Percentiles rank a stretch among this genome's conserved stretches.
Conservation (phyloP, 352 stramenopile species). For the Phytophthora ramorum region DNA sequence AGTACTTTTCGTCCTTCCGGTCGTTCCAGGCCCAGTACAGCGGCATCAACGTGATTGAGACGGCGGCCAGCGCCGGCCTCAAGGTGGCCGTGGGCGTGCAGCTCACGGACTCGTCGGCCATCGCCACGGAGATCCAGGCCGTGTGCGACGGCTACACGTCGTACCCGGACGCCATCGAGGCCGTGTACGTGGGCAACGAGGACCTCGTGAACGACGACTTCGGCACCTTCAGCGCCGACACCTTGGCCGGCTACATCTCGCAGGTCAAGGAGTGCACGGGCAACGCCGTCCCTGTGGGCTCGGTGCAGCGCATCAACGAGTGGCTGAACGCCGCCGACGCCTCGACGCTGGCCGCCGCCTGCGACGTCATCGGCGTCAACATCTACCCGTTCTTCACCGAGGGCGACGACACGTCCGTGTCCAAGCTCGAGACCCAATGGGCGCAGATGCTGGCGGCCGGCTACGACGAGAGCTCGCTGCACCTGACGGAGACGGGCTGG, state of each 20-base stretch:
- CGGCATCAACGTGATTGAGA: constrained; percentile 55
- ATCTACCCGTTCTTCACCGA: constrained; percentile 82
- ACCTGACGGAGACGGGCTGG: constrained; percentile 70
- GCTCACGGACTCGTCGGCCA: constrained; percentile 46
- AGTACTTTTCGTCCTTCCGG: constrained; percentile 68
- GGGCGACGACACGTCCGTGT: constrained; percentile 37
- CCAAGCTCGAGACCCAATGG: constrained; percentile 68
- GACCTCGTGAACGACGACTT: constrained; percentile 64
- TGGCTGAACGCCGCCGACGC: constrained; percentile 44
- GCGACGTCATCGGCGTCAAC: constrained; percentile 56
- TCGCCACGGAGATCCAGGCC: constrained; percentile 64
- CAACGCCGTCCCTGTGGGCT: constrained; percentile 54
- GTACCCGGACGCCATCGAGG: constrained; percentile 46
- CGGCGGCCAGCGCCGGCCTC: constrained; percentile 45
- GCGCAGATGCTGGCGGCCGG: constrained; percentile 43
- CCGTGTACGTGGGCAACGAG: constrained; percentile 81
- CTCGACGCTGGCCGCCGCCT: constrained; percentile 27
- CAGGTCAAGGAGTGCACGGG: constrained; percentile 62
- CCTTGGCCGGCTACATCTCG: constrained; percentile 59
- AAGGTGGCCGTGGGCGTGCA: constrained; percentile 72
- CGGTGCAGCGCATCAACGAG: constrained; percentile 78
- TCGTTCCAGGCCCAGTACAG: constrained; percentile 73
- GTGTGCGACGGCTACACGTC: constrained; percentile 54
- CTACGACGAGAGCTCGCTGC: constrained; percentile 51
- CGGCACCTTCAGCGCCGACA: constrained; percentile 40